Evolutionary conservation across 106 monocot genomes (phyloP).

Genomic region (Chionographis japonica): DNA sequence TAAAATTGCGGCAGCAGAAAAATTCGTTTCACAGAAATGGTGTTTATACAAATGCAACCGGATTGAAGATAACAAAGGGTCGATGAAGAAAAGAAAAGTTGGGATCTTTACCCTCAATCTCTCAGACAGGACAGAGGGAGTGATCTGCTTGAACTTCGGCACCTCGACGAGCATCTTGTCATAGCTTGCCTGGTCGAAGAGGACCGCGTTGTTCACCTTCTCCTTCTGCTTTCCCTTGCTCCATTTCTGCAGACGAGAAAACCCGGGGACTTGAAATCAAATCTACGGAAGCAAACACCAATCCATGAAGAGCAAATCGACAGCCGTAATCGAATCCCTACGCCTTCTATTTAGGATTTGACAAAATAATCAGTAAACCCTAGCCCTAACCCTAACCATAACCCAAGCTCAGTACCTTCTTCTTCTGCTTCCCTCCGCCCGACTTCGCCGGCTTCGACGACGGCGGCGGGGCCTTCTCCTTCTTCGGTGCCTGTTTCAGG

Average conservation of each 20-base stretch:
- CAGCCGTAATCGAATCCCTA: not conserved
- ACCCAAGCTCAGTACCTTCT: conserved; percentile 3
- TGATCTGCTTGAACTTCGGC: conserved; percentile 34
- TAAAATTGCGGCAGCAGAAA: no score
- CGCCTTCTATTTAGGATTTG: not conserved
- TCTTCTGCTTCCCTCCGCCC: conserved; percentile 16
- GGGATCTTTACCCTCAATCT: conserved; percentile 19
- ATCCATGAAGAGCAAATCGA: not conserved
- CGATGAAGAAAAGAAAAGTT: no score
- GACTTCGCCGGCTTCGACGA: conserved; percentile 27
- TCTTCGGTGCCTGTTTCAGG: conserved; percentile 22
- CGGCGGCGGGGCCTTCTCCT: conserved; percentile 33
- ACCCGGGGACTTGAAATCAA: no score
- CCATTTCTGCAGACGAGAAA: conserved; percentile 22
- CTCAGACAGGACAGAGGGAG: conserved; percentile 32
- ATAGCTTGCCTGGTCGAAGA: conserved; percentile 27
- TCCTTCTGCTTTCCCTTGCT: conserved; percentile 46
- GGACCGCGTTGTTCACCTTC: conserved; percentile 34
- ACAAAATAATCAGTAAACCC: not conserved
- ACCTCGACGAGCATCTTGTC: conserved; percentile 37
- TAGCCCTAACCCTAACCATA: not conserved
- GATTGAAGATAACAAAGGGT: no score
- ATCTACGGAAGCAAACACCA: not conserved
- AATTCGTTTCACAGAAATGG: no score
- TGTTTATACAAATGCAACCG: no score